phyloP scores from a whole-genome alignment of 2,329 filamentous ascomycete genomes.

The Trichophyton equinum region DNA sequence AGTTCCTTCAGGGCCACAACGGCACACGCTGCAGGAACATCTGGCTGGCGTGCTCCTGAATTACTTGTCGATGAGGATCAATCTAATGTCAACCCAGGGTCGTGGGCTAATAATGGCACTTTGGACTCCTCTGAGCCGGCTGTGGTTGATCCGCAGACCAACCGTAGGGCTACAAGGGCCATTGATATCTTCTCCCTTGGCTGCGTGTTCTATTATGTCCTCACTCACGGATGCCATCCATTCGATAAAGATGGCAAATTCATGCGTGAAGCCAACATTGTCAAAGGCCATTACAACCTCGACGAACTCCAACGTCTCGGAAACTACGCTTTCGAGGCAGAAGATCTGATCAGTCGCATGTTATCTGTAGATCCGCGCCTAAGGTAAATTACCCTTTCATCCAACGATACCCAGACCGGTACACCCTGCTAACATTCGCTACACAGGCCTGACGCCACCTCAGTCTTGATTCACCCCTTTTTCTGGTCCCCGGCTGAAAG shows the following conservation, averaged over 20 bases:
- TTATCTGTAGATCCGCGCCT: slow-evolving; percentile 50
- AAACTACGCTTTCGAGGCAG: slow-evolving; percentile 73
- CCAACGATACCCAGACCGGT: neutral
- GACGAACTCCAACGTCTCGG: slow-evolving; percentile 61
- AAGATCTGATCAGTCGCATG: slow-evolving; percentile 79
- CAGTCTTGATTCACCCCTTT: slow-evolving; percentile 86
- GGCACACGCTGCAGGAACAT: slow-evolving; percentile 81
- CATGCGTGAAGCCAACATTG: slow-evolving; percentile 94
- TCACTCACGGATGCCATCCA: slow-evolving; percentile 82
- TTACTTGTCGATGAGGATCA: slow-evolving; percentile 69
- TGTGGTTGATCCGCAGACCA: slow-evolving; percentile 44
- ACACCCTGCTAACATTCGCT: neutral
- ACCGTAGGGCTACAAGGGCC: slow-evolving; percentile 77
- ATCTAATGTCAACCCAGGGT: slow-evolving; percentile 26
- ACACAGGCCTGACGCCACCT: slow-evolving; percentile 53
- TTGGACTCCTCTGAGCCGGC: slow-evolving; percentile 37
- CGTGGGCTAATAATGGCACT: slow-evolving; percentile 24
- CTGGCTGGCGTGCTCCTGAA: slow-evolving; percentile 93
- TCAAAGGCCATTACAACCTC: slow-evolving; percentile 70
- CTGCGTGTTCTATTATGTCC: slow-evolving; percentile 97
- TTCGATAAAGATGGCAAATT: slow-evolving; percentile 91
- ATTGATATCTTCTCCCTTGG: slow-evolving; percentile 97
- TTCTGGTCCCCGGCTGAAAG: slow-evolving; percentile 90
- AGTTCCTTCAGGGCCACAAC: slow-evolving; percentile 92
- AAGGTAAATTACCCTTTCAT: slow-evolving; percentile 29